Evolutionary conservation across 2,329 filamentous ascomycete genomes (phyloP).

Genomic region (Colletotrichum sp.): DNA sequence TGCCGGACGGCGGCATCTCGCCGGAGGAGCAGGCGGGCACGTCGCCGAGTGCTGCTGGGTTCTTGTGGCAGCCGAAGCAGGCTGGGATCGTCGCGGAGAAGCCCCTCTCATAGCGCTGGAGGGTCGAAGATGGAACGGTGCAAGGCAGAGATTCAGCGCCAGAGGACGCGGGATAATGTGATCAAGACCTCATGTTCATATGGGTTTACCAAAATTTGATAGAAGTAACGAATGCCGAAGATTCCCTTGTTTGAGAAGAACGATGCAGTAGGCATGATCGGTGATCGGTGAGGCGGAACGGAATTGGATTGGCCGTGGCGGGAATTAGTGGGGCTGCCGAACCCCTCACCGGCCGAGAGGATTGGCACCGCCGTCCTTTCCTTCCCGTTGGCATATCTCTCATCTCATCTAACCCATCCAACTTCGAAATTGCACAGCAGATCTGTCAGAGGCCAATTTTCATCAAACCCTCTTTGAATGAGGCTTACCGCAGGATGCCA

Average conservation of each 20-base stretch:
- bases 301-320: not conserved
- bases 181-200: not conserved
- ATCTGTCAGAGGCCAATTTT: not conserved
- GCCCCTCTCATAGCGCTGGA: not conserved
- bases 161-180: not conserved
- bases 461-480: not conserved
- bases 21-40: not conserved
- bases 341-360: not conserved
- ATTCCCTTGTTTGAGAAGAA: not conserved
- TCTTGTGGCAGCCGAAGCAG: conserved; percentile 12
- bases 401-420: not conserved
- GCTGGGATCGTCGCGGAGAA: not conserved
- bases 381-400: not conserved
- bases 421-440: not conserved
- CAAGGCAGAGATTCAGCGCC: not conserved
- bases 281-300: not conserved
- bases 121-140: not conserved
- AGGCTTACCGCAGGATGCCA: not conserved
- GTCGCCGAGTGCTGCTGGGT: not conserved
- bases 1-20: not conserved
- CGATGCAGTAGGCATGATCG: not conserved
- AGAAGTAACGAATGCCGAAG: not conserved
- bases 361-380: not conserved
- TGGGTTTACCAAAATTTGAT: not conserved
- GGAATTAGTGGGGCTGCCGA: not conserved